Evolutionary conservation across 352 stramenopile species (phyloP).

Genomic region (Globisporangium nunn): DNA sequence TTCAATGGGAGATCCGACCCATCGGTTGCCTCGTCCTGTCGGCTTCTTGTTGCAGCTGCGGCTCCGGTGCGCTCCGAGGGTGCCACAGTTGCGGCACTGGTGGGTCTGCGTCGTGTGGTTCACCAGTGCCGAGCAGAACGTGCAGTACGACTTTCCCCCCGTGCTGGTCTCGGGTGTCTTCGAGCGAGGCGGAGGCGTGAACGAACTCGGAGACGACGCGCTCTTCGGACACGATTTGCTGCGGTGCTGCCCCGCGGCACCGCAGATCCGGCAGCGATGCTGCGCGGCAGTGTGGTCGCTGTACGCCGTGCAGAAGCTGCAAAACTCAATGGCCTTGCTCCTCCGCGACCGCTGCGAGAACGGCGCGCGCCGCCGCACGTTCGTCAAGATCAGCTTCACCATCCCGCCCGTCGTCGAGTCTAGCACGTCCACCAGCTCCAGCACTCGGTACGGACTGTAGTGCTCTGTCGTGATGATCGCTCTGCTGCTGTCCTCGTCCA

Average conservation of each 20-base stretch:
- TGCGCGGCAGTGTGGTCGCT: constrained; percentile 54
- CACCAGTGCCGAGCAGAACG: constrained; percentile 45
- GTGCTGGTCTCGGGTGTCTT: constrained; percentile 8
- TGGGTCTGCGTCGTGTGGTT: constrained; percentile 54
- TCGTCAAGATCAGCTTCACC: constrained; percentile 67
- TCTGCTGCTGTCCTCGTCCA: not conserved
- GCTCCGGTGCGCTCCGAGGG: constrained; percentile 51
- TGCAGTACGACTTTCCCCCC: constrained; percentile 41
- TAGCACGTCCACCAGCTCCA: constrained; percentile 70
- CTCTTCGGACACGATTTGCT: constrained; percentile 40
- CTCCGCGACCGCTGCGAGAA: constrained; percentile 24
- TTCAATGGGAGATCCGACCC: constrained; percentile 39
- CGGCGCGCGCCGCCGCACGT: constrained; percentile 45
- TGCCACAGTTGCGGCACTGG: constrained; percentile 46
- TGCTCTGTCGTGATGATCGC: constrained; percentile 11
- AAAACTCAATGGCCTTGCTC: constrained; percentile 49
- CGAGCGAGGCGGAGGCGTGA: constrained; percentile 4
- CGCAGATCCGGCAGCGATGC: constrained; percentile 61
- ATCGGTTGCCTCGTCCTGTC: constrained; percentile 20
- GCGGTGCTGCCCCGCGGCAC: constrained; percentile 43
- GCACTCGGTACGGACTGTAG: constrained; percentile 51
- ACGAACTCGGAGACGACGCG: constrained; percentile 16
- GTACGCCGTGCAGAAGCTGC: constrained; percentile 62
- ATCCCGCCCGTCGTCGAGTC: constrained; percentile 70
- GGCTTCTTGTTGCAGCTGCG: constrained; percentile 30